phyloP scores from a whole-genome alignment of 495 filamentous ascomycete species.

The Talaromyces wortmannii region DNA sequence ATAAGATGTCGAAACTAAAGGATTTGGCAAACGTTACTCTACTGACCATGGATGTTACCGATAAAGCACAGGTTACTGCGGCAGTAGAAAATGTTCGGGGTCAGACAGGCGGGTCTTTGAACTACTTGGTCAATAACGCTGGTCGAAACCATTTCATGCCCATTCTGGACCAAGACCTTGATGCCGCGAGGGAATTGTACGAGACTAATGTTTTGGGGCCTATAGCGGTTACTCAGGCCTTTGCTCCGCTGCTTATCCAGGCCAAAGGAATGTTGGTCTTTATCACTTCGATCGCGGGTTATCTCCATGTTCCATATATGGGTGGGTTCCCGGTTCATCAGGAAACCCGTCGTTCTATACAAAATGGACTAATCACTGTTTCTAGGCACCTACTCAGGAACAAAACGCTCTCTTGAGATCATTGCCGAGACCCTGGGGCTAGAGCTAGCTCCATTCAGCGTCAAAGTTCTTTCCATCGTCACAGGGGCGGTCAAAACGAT shows the following conservation, averaged over 20 bases:
- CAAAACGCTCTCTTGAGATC: constrained; percentile 42
- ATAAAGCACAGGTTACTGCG: constrained; percentile 20
- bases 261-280: constrained; percentile 45
- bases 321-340: background rate
- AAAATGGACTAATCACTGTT: background rate
- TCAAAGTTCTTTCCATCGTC: constrained; percentile 46
- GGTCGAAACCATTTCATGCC: constrained; percentile 47
- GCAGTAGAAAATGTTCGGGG: constrained; percentile 18
- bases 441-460: constrained; percentile 45
- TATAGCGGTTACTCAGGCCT: constrained; percentile 48
- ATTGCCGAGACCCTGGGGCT: constrained; percentile 46
- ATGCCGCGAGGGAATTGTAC: constrained; percentile 45
- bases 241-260: constrained; percentile 42
- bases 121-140: constrained; percentile 48
- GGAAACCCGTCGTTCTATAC: background rate
- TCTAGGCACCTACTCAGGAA: constrained; percentile 35
- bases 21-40: constrained; percentile 10
- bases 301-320: constrained; percentile 33
- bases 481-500: constrained; percentile 6
- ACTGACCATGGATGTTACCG: constrained; percentile 14
- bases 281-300: constrained; percentile 41
- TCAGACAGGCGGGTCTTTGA: constrained; percentile 19
- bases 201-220: constrained; percentile 58
- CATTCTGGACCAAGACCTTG: constrained; percentile 42
- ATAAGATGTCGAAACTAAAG: constrained; percentile 21